phyloP scores from a whole-genome alignment of 768 basidiomycete genomes.

The Floccularia luteovirens region DNA sequence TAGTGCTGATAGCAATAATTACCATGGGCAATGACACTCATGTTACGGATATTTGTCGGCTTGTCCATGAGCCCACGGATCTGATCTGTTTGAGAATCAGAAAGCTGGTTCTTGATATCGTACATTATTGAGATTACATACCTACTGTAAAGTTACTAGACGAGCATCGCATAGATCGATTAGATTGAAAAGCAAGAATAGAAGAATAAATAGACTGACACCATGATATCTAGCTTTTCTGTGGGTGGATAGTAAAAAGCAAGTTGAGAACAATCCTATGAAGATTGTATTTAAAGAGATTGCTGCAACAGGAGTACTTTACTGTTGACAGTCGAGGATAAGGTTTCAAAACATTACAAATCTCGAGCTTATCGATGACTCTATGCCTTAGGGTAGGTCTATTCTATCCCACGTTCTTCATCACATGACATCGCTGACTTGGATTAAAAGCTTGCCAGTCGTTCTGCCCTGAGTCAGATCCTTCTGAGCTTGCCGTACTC shows the following conservation, averaged over 20 bases:
- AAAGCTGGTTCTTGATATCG: constrained; percentile 9
- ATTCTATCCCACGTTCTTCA: constrained; percentile 12
- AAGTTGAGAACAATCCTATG: constrained; percentile 19
- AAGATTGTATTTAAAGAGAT: constrained; percentile 22
- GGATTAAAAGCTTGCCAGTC: constrained; percentile 80
- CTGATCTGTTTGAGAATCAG: constrained; percentile 49
- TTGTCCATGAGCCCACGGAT: constrained; percentile 83
- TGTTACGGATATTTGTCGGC: constrained; percentile 91
- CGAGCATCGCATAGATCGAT: constrained; percentile 20
- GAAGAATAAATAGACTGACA: constrained; percentile 45
- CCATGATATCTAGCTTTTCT: constrained; percentile 62
- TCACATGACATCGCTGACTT: too few relatives aligned
- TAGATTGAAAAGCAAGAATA: constrained; percentile 14
- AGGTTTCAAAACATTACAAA: constrained; percentile 30
- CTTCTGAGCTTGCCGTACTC: constrained; percentile 65
- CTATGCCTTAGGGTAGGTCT: constrained; percentile 27
- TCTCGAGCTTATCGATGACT: constrained; percentile 35
- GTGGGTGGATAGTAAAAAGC: constrained; percentile 15
- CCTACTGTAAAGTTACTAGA: constrained; percentile 85
- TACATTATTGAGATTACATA: constrained; percentile 25
- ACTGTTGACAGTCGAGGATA: constrained; percentile 30
- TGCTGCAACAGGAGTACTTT: constrained; percentile 16
- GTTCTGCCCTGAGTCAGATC: constrained; percentile 77
- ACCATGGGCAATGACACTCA: constrained; percentile 93
- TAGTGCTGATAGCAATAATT: constrained; percentile 18